Evolutionary conservation across 768 basidiomycete species (phyloP), one percentile per base, ranked within the genome.

Genomic region (Tubosaeta sp.): DNA sequence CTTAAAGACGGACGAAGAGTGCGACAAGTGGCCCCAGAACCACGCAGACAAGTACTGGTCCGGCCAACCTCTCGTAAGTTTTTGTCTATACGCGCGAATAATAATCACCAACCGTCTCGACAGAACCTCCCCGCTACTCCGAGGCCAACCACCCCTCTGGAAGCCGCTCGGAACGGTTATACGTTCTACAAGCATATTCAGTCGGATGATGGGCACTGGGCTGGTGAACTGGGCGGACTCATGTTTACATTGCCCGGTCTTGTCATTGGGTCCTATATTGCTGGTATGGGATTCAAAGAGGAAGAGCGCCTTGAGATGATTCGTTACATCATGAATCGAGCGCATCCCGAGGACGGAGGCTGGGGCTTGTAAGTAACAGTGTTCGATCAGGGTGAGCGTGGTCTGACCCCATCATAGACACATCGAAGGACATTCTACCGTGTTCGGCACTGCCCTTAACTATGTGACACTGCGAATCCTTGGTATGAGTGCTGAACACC

Each of bases 361-460:
- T 98, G 95, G 97, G 97, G 97, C 63, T 79, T 99, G 95, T 97
- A 63, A 70, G 92, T 47, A 46, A 38, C 26, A 31, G 16, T 44
- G 0, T 5, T 39, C 47, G 37, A 16, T 32, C 50, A 14, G 46
- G 22, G 26, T 9, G 50, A 14, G n/a, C 25, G 17, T 25, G 53
- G 26, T 32, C 32, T 50, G 46, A 51, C 51, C 25, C 22, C 26
- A 22, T 47, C 33, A 17, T 58, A 97, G 95, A 46, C 97, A 99
- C 59, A 85, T 94, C 37, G 93, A 97, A 22, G 22, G 22, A 3
- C 22, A 22, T 22, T 22, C 22, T 1, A 22, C 22, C 22, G 22
- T 22, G 22, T 22, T 22, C 22, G 22, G 22, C 22, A 22, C 22
- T 22, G 22, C 22, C 22, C 22, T 22, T 22, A 22, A 22, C 22